Base-by-base conservation (phyloP, 805 yeast species). In the Saturnispora gosingensis region DNA sequence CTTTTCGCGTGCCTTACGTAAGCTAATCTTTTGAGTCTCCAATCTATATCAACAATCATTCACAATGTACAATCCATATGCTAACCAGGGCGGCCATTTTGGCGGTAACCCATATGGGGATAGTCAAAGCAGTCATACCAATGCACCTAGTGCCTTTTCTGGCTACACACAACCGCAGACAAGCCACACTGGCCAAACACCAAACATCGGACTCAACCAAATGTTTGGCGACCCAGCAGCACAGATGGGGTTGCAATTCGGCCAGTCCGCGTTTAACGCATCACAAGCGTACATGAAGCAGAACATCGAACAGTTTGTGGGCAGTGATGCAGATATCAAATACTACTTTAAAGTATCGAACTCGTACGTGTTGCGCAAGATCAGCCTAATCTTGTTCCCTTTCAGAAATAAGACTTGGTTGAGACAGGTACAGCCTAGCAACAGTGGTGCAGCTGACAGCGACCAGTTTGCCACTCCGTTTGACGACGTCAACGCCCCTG, bases 401-500 rank as follows among this genome's bases (percentile, higher is more conserved):
- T 93, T 86, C 75, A 72, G 80, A 54, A 88, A 88, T 64, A 80
- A 78, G 61, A 85, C 83, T 50, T 89, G 98, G 97, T 80, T 81
- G 36, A 75, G 97, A 55, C 64, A 72, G 46, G 60, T 44, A 64
- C 72, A 43, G 58, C 63, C 20, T 57, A 70, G 5, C 72, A 68
- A 69, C 42, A 43, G 22, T 13, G 55, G 54, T 24, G 42, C 63
- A 7, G 30, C 57, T 13, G 44, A 11, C 6, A 16, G 58, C 50
- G 53, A 76, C 72, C 42, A 58, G 20, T 88, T 75, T 66, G 83
- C 88, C 2, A 81, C 87, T 10, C 97, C 99, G 15, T 69, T 77
- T 45, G 87, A 85, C 55, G 99, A 93, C 65, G 75, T 84, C 53
- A 93, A 95, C 62, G 95, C 98, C 0, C 99, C 99, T 2, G 99